Percentiles rank a stretch among this genome's conserved stretches.
phyloP scores from a whole-genome alignment of 1,139 yeast genomes.

The Pneumocystis wakefieldiae region DNA sequence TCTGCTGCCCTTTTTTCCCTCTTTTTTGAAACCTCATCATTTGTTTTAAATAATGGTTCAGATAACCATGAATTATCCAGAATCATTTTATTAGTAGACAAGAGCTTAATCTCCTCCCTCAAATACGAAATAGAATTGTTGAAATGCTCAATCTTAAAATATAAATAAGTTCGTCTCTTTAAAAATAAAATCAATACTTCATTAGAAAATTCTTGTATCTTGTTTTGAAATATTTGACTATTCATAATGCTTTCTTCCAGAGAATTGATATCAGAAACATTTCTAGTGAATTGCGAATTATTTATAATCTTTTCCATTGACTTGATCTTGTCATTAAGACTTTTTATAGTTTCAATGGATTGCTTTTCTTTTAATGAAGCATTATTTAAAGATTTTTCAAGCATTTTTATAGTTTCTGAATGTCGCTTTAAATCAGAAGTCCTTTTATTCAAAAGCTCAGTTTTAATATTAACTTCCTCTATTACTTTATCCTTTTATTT shows the following conservation, averaged over 20 bases:
- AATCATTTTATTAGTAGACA: neutral
- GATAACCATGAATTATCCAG: neutral
- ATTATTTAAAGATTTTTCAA: slow-evolving; percentile 1
- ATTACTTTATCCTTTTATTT: slow-evolving; percentile 9
- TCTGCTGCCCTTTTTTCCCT: neutral
- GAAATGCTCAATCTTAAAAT: neutral
- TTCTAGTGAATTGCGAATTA: neutral
- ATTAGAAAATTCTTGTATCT: neutral
- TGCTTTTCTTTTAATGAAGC: slow-evolving; percentile 1
- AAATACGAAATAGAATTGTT: neutral
- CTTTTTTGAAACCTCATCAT: neutral
- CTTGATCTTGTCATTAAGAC: neutral
- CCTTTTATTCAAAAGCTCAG: slow-evolving; percentile 9
- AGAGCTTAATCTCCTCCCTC: neutral
- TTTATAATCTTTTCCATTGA: neutral
- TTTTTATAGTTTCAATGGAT: slow-evolving; percentile 2
- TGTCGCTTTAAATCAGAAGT: neutral
- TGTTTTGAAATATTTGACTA: neutral
- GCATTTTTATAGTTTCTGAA: neutral
- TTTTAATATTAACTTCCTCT: slow-evolving; percentile 13
- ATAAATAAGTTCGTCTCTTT: neutral
- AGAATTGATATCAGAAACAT: neutral
- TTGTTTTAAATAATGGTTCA: neutral
- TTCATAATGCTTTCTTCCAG: neutral
- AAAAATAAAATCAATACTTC: neutral